Evolutionary conservation across 306 rosid species (phyloP).

Genomic region (Canavalia gladiata): DNA sequence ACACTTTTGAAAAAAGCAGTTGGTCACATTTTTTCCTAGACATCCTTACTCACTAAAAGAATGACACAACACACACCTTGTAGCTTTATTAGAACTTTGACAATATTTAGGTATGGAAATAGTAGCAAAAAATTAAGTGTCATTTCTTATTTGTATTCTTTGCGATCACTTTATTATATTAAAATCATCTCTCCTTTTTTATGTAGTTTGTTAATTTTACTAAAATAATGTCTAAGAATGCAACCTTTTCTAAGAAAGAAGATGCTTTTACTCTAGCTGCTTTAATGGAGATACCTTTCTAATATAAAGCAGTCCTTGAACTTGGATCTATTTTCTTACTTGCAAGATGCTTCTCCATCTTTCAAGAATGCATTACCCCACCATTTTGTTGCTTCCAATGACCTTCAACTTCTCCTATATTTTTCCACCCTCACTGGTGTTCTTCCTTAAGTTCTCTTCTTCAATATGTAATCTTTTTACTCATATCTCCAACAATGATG

Average conservation of each 20-base stretch:
- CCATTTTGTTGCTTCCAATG: too few relatives aligned
- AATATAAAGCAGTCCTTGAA: constrained; percentile 76
- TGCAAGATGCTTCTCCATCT: too few relatives aligned
- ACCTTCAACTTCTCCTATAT: too few relatives aligned
- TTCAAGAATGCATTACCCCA: too few relatives aligned
- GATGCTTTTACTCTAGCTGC: constrained; percentile 91
- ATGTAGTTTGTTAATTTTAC: constrained; percentile 87
- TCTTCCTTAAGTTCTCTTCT: too few relatives aligned
- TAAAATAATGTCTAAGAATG: constrained; percentile 62
- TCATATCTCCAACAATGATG: too few relatives aligned
- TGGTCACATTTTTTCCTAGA: too few relatives aligned
- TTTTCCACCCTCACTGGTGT: too few relatives aligned
- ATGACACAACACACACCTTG: too few relatives aligned
- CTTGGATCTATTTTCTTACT: constrained; percentile 16
- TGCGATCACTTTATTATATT: constrained; percentile 28
- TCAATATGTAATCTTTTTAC: too few relatives aligned
- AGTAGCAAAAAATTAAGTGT: constrained; percentile 17
- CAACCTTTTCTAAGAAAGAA: constrained; percentile 66
- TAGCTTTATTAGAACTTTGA: constrained; percentile 50
- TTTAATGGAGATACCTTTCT: constrained; percentile 91
- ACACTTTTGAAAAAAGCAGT: too few relatives aligned
- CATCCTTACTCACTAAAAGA: too few relatives aligned
- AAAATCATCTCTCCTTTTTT: constrained; percentile 14
- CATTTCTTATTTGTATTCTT: not conserved
- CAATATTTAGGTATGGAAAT: constrained; percentile 73